Conservation (phyloP, 306 rosid genomes). For the Glycine latifolia region DNA sequence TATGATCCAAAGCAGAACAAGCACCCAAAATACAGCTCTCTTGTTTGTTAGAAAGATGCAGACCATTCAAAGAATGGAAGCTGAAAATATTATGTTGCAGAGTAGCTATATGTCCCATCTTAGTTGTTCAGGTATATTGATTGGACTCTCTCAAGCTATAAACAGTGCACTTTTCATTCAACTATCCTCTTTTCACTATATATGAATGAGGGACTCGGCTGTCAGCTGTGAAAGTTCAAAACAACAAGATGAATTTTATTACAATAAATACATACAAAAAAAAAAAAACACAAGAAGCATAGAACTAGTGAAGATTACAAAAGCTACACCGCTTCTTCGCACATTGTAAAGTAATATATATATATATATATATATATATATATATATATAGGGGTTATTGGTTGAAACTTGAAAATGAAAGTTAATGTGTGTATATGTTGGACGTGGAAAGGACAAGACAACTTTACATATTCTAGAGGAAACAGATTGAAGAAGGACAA, state of each 20-base stretch:
- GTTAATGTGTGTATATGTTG: not conserved
- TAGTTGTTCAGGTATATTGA: slow-evolving; percentile 38
- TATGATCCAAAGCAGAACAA: slow-evolving; percentile 44
- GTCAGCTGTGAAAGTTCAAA: slow-evolving; percentile 40
- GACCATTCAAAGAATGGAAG: slow-evolving; percentile 48
- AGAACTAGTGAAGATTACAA: no score
- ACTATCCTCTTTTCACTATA: not conserved
- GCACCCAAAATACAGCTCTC: slow-evolving; percentile 49
- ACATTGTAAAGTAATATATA: not conserved
- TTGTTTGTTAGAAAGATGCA: slow-evolving; percentile 51
- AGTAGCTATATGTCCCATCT: slow-evolving; percentile 60
- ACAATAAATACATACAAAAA: not conserved
- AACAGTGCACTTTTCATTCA: not conserved
- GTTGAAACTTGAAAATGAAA: not conserved
- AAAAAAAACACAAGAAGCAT: no score
- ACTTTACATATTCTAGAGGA: not conserved
- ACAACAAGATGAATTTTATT: not conserved
- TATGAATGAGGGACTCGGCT: not conserved
- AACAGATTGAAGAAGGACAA: not conserved
- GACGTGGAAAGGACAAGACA: slow-evolving; percentile 10
- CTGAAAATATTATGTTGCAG: slow-evolving; percentile 56
- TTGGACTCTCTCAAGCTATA: slow-evolving; percentile 31
- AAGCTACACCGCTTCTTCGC: not conserved
- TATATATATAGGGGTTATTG: not conserved
- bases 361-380: not conserved